Evolutionary conservation across 305 asterid genomes (phyloP).

Genomic region (Galium porrigens): DNA sequence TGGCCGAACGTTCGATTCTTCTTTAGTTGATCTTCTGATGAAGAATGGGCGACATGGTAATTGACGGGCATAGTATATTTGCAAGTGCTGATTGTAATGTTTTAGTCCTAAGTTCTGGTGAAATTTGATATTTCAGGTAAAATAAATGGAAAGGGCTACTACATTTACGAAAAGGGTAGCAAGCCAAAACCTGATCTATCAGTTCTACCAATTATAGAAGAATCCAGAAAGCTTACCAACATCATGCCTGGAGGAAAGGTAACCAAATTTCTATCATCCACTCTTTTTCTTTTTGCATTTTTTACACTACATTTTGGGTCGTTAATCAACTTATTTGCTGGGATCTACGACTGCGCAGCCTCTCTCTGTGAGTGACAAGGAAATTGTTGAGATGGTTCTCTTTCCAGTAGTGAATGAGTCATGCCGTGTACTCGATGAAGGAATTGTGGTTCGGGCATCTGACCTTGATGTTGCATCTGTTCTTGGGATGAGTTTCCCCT

Average conservation of each 20-base stretch:
- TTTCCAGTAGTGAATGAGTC: constrained; percentile 95
- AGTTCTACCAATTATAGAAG: constrained; percentile 25
- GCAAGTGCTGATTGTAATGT: constrained; percentile 12
- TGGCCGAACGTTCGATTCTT: constrained; percentile 56
- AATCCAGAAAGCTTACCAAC: constrained; percentile 26
- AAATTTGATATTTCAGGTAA: constrained; percentile 23
- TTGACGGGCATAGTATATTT: background rate
- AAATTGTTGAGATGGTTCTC: constrained; percentile 78
- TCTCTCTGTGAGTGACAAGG: constrained; percentile 65
- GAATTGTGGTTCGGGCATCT: constrained; percentile 72
- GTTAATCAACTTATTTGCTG: constrained; percentile 3
- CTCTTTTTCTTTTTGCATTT: background rate
- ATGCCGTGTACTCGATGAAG: constrained; percentile 79
- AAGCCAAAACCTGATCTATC: constrained; percentile 30
- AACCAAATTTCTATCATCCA: background rate
- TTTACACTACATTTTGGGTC: background rate
- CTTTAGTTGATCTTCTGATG: constrained; percentile 64
- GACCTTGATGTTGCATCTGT: constrained; percentile 85
- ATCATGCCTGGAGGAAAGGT: constrained; percentile 33
- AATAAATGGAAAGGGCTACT: constrained; percentile 29
- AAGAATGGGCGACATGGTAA: constrained; percentile 81
- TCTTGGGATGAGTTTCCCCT: constrained; percentile 97
- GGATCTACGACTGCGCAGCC: constrained; percentile 37
- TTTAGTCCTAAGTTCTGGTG: constrained; percentile 10
- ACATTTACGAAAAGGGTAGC: constrained; percentile 29